phyloP scores from a whole-genome alignment of 345 rosid species.

The Nasturtium officinale region DNA sequence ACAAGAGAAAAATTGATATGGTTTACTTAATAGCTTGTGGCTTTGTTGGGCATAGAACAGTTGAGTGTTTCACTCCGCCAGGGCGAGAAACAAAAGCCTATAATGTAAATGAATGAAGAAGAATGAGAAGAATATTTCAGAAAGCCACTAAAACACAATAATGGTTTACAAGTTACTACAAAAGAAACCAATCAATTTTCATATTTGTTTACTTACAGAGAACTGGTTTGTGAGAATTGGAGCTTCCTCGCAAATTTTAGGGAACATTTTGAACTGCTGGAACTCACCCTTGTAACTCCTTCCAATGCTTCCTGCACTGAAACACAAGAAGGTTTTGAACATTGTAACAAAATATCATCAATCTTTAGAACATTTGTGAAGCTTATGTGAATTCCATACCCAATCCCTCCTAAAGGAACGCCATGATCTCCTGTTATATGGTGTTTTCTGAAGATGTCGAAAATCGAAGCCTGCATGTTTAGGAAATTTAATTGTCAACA shows the following conservation, averaged over 20 bases:
- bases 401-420: conserved; percentile 76
- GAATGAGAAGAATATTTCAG: conserved; percentile 24
- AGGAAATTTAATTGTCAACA: neutral
- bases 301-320: conserved; percentile 76
- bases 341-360: neutral
- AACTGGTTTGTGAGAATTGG: conserved; percentile 68
- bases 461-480: conserved; percentile 51
- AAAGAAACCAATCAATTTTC: conserved; percentile 4
- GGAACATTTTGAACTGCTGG: conserved; percentile 58
- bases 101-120: neutral
- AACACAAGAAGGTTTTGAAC: conserved; percentile 13
- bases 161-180: neutral
- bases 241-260: conserved; percentile 51
- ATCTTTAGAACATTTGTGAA: neutral
- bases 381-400: conserved; percentile 47
- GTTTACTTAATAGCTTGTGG: conserved; percentile 63
- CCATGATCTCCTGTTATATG: conserved; percentile 63
- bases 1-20: neutral
- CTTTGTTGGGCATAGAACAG: conserved; percentile 69
- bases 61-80: conserved; percentile 64
- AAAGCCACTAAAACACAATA: neutral
- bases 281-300: conserved; percentile 73
- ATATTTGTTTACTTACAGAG: conserved; percentile 51
- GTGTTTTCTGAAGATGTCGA: conserved; percentile 56
- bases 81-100: conserved; percentile 86